Base-by-base conservation (phyloP, 768 basidiomycete species). In the Obba rivulosa region DNA sequence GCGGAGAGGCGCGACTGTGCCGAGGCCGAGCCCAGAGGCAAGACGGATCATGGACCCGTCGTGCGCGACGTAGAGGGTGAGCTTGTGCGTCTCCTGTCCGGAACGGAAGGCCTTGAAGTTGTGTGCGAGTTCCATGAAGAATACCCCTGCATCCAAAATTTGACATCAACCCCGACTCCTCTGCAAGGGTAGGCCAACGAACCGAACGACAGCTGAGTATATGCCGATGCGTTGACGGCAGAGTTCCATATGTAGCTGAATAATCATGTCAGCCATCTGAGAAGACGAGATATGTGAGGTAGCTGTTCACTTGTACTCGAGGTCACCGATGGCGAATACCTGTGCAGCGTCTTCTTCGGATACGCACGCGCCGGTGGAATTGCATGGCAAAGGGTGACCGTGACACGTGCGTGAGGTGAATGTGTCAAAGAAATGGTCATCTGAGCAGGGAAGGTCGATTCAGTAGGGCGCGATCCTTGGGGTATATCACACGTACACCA, bases 341-440 rank as follows among this genome's bases (percentile, higher is more conserved):
- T 46, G 52, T 14, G 58, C 57, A 8, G 62, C 65, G 41, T 77
- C 75, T 22, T 62, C 65, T 20, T 66, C 62, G 2, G 69, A 64
- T 21, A 78, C 66, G 49, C 75, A 77, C 0, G 57, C 57, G 3
- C 72, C 70, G 3, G 59, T 65, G 9, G 62, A 52, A 48, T 75
- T 77, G 50, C 75, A 77, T 0, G 75, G 75, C 13, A 77, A 58
- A 0, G 68, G 58, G 46, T 73, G 72, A 2, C 68, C 69, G 46
- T 73, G 58, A 51, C 75, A 77, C 1, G 72, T 75, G 41, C 76
- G 61, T 3, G 76, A 73, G 16, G 64, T 70, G 57, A 77, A 74
- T n/a, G 71, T 72, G 55, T 77, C 76, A 56, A 77, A 77, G 62
- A 69, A 77, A 48, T 76, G 76, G 47, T 77, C 72, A 51, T 74